Evolutionary conservation across 1,284 basidiomycete genomes (phyloP).

Genomic region (Ustilago hordei): DNA sequence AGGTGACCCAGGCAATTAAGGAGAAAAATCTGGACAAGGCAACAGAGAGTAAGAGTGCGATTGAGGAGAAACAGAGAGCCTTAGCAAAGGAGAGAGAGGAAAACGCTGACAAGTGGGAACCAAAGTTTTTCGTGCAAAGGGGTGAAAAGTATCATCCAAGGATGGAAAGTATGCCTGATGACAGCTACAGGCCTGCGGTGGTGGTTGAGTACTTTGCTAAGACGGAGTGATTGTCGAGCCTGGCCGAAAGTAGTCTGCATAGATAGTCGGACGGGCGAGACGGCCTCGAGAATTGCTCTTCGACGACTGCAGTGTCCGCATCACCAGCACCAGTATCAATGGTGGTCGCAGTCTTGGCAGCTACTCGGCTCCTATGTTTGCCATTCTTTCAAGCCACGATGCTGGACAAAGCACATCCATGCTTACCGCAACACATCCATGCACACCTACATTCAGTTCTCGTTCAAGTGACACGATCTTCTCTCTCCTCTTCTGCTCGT

Average conservation of each 20-base stretch:
- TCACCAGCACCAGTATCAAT: neutral
- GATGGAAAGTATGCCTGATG: constrained; percentile 53
- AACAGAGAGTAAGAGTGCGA: constrained; percentile 86
- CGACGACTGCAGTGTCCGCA: neutral
- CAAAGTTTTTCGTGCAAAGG: constrained; percentile 83
- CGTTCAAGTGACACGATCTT: neutral
- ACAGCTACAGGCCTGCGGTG: constrained; percentile 44
- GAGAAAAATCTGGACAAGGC: constrained; percentile 92
- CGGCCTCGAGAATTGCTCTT: neutral
- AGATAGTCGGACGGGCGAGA: neutral
- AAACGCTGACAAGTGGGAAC: constrained; percentile 76
- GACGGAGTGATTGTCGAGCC: neutral
- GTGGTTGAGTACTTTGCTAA: constrained; percentile 56
- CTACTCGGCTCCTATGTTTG: too few species aligned
- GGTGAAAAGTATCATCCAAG: constrained; percentile 70
- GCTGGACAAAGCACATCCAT: neutral
- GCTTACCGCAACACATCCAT: neutral
- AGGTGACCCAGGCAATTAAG: constrained; percentile 87
- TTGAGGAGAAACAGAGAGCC: constrained; percentile 93
- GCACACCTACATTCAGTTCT: neutral
- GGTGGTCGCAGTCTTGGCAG: too few species aligned
- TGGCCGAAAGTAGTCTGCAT: too few species aligned
- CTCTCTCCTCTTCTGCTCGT: neutral
- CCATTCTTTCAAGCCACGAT: too few species aligned
- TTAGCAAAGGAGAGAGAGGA: constrained; percentile 82